Evolutionary conservation across 805 yeast species (phyloP).

Genomic region (Priceomyces haplophilus): DNA sequence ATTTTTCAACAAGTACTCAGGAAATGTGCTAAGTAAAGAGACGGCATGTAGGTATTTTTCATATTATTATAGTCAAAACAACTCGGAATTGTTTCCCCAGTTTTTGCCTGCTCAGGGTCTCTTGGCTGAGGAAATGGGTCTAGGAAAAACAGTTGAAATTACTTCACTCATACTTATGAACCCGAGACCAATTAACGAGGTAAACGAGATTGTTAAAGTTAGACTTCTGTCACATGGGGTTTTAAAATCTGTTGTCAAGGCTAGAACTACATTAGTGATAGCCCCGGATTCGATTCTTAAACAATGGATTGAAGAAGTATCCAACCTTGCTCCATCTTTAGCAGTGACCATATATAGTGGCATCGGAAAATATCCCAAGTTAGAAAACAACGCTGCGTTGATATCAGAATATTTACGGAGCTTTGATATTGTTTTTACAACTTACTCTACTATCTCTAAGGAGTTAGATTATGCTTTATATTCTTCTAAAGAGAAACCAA

Average conservation of each 20-base stretch:
- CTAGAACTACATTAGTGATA: conserved; percentile 75
- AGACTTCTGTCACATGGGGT: conserved; percentile 37
- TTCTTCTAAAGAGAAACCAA: conserved; percentile 54
- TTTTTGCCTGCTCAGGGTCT: conserved; percentile 57
- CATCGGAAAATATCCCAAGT: conserved; percentile 23
- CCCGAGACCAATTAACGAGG: conserved; percentile 43
- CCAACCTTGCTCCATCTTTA: conserved; percentile 54
- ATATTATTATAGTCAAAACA: conserved; percentile 20
- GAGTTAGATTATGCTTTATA: conserved; percentile 81
- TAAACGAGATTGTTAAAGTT: conserved; percentile 26
- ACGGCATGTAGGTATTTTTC: conserved; percentile 28
- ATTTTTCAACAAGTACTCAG: conserved; percentile 54
- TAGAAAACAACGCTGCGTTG: conserved; percentile 30
- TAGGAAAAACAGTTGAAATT: conserved; percentile 91
- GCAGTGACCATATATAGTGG: conserved; percentile 67
- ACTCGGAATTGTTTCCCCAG: conserved; percentile 21
- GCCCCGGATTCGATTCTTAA: conserved; percentile 80
- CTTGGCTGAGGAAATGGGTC: conserved; percentile 94
- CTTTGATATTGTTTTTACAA: conserved; percentile 77
- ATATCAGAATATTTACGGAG: conserved; percentile 55
- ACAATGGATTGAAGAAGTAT: conserved; percentile 84
- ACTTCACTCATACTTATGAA: conserved; percentile 63
- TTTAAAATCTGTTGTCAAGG: conserved; percentile 43
- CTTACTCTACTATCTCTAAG: conserved; percentile 65
- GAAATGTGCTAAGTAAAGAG: conserved; percentile 38